These are phyloP conservation scores for Recurvomyces mirabilis DNA, from an alignment of 495 filamentous ascomycete genomes.

Conservation along the genomic window DNA sequence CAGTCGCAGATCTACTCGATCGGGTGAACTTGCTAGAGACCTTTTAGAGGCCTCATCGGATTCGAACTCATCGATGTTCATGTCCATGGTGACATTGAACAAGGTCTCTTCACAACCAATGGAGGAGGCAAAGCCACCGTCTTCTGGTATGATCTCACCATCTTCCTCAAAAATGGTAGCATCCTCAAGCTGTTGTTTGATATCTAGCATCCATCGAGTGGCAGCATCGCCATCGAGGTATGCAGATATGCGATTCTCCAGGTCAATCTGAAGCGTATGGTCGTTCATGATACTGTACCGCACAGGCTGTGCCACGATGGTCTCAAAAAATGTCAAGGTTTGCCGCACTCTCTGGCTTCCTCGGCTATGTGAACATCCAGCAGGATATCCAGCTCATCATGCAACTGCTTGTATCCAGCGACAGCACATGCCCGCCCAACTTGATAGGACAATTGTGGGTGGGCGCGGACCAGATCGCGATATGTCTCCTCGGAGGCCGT, in stretches of 20 bases:
- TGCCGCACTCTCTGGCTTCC: slow-evolving; percentile 24
- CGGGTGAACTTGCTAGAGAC: slow-evolving; percentile 3
- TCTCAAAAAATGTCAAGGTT: slow-evolving; percentile 22
- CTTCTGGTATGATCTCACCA: too few relatives aligned
- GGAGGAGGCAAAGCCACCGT: not conserved
- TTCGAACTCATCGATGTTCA: slow-evolving; percentile 13
- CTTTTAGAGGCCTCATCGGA: slow-evolving; percentile 21
- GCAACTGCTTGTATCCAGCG: slow-evolving; percentile 26
- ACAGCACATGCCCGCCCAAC: slow-evolving; percentile 29
- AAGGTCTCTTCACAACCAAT: not conserved
- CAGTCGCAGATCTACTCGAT: too few relatives aligned
- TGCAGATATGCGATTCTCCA: not conserved
- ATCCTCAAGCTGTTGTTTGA: slow-evolving; percentile 6
- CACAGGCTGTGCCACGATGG: slow-evolving; percentile 22
- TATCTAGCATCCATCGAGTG: slow-evolving; percentile 16
- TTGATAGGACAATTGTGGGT: slow-evolving; percentile 21
- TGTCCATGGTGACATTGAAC: slow-evolving; percentile 7
- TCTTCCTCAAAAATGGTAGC: not conserved
- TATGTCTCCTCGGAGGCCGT: slow-evolving; percentile 30
- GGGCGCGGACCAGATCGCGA: slow-evolving; percentile 11
- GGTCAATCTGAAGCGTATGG: slow-evolving; percentile 21
- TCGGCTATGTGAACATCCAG: slow-evolving; percentile 29
- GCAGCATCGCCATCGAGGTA: slow-evolving; percentile 26
- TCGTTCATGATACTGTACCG: slow-evolving; percentile 28
- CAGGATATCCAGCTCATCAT: slow-evolving; percentile 26